Percentiles rank a stretch among this genome's conserved stretches.
Conservation (phyloP, 768 basidiomycete species). For the Cyclocybe aegerita region DNA sequence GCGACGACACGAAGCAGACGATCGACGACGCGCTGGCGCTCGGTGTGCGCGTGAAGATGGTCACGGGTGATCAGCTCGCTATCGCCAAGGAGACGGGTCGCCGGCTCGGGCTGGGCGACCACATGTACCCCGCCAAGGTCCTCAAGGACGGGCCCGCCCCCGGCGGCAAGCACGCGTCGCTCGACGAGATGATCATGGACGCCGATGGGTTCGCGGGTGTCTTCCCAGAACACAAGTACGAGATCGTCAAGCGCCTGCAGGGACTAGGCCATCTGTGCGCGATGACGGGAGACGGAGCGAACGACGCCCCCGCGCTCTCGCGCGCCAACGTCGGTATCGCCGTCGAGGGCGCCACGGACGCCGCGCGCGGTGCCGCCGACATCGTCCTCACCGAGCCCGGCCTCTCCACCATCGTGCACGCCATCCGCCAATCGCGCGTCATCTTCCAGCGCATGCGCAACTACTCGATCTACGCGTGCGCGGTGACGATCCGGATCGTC, state of each 20-base stretch:
- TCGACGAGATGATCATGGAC: conserved; percentile 99
- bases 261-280: conserved; percentile 94
- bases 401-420: conserved; percentile 98
- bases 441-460: conserved; percentile 99
- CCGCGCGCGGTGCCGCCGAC: conserved; percentile 97
- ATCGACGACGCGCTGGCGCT: conserved; percentile 96
- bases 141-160: conserved; percentile 94
- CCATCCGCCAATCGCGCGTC: conserved; percentile 96
- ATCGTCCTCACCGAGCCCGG: conserved; percentile 98
- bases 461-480: conserved; percentile 96
- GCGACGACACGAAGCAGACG: conserved; percentile 98
- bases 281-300: conserved; percentile 99
- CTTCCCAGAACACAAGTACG: conserved; percentile 99
- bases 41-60: conserved; percentile 99
- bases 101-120: conserved; percentile 96
- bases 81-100: conserved; percentile 99
- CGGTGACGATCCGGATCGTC: conserved; percentile 98
- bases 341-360: conserved; percentile 98
- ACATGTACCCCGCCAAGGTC: conserved; percentile 99
- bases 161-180: conserved; percentile 75
- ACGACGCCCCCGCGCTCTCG: conserved; percentile 96
- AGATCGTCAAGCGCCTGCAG: conserved; percentile 98
- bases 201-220: conserved; percentile 99
- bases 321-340: conserved; percentile 99
- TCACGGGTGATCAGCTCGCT: conserved; percentile 99